Conservation (phyloP, 225 moss, liverwort and hornwort species). For the Rhytidiadelphus loreus region DNA sequence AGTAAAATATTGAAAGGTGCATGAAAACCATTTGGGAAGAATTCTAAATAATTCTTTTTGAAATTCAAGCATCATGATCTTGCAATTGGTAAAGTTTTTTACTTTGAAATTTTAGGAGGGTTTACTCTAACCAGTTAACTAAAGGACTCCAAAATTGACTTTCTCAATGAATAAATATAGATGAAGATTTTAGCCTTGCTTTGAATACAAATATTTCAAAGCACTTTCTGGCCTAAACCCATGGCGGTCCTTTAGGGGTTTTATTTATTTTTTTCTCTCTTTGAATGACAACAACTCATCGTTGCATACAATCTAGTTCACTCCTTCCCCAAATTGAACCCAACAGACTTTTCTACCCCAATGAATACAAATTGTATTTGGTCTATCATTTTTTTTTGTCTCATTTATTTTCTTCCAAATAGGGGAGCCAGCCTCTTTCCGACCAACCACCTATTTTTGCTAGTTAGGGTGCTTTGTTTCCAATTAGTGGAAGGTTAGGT, state of each 20-base stretch:
- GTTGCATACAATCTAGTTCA: neutral
- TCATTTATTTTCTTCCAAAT: no score
- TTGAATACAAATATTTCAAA: fast-evolving
- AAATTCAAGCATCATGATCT: neutral
- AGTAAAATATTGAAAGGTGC: neutral
- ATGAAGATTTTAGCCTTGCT: neutral
- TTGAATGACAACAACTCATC: neutral
- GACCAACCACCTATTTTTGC: no score
- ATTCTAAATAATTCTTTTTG: neutral
- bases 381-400: neutral
- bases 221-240: fast-evolving
- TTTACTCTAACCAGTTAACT: no score
- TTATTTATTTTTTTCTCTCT: no score
- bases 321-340: neutral
- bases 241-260: fast-evolving
- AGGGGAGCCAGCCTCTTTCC: no score
- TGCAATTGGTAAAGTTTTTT: neutral
- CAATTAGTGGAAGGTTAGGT: no score
- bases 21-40: neutral
- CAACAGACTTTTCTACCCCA: neutral
- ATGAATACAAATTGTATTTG: neutral
- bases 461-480: no score
- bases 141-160: neutral
- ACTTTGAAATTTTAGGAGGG: neutral
- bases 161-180: neutral